Percentiles rank a stretch among this genome's conserved stretches.
Conservation (phyloP, 352 stramenopile genomes). For the Halophytophthora polymorphica region DNA sequence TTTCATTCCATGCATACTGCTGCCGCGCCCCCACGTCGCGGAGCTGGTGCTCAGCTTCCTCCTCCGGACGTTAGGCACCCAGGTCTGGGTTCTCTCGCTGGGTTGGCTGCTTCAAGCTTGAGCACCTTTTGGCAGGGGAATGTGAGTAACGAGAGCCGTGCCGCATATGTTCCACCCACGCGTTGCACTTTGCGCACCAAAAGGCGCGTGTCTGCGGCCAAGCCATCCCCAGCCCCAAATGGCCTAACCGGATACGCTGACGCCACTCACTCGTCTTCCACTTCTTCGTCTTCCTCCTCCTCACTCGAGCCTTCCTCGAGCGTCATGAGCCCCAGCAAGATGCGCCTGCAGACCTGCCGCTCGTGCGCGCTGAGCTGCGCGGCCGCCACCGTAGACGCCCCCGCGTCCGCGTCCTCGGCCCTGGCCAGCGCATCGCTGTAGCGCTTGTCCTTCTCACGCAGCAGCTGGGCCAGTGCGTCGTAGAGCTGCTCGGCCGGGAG, state of each 20-base stretch:
- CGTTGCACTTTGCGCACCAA: too few species aligned
- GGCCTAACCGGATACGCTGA: background rate
- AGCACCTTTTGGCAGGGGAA: too few species aligned
- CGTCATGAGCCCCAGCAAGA: constrained; percentile 58
- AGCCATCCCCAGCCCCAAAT: too few species aligned
- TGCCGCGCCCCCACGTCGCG: too few species aligned
- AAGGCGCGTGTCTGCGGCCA: too few species aligned
- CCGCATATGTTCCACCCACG: too few species aligned
- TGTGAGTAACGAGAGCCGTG: too few species aligned
- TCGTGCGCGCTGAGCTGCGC: constrained; percentile 40
- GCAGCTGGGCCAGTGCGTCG: constrained; percentile 53
- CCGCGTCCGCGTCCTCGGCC: constrained; percentile 12
- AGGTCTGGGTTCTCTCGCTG: too few species aligned
- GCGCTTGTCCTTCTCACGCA: constrained; percentile 63
- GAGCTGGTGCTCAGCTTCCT: too few species aligned
- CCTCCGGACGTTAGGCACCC: too few species aligned
- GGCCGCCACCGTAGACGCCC: constrained; percentile 5
- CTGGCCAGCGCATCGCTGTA: constrained; percentile 46
- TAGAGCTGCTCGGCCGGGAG: constrained; percentile 61
- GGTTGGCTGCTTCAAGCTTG: too few species aligned
- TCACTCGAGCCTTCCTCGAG: constrained; percentile 58
- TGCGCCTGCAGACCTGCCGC: constrained; percentile 52
- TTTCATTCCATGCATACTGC: too few species aligned
- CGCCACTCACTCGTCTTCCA: constrained; percentile 1
- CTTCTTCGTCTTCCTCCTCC: constrained; percentile 24